Base-by-base conservation (phyloP, 345 rosid species). In the Eutrema japonicum region DNA sequence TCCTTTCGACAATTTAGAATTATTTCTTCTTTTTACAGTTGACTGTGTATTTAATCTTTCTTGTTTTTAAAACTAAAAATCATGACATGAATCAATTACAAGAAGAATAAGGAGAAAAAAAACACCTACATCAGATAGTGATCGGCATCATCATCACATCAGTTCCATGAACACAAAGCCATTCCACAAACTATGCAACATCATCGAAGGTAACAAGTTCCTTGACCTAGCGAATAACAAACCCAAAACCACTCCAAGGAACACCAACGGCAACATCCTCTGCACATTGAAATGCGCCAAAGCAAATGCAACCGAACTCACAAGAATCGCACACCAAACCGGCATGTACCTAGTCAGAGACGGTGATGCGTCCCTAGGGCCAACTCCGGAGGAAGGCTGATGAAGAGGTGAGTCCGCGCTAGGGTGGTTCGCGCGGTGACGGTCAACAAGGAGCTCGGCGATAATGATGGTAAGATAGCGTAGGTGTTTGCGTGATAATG, bases 281-380 rank as follows among this genome's bases (percentile, higher is more conserved):
- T 96, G 98, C 77, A 93, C 89, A 78, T 88, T 96, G 80, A 96
- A 96, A 84, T 96, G 98, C 18, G 94, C 98, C 66, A 96, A 79
- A 16, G 98, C 97, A 81, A 96, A 96, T 50, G 90, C 97, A 45
- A 90, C 85, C 0, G 99, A 82, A 70, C 99, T 96, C 82, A 92
- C 84, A 75, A 96, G 82, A 73, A 95, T 87, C 0, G 99, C 91
- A 64, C 97, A 87, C 98, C 98, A 92, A 41, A 86, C 96, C 1
- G 97, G 99, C 99, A 96, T 96, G 86, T 90, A 96, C 78, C 83
- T 87, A 43, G 99, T 96, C 78, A 96, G 78, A 10, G 99, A 96
- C 2, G n/a, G n/a, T n/a, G n/a, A n/a, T n/a, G n/a, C n/a, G n/a
- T n/a, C n/a, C n/a, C n/a, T n/a, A n/a, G n/a, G n/a, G n/a, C n/a